Evolutionary conservation across 208 protist species (phyloP).

Genomic region (Leishmania turanica): DNA sequence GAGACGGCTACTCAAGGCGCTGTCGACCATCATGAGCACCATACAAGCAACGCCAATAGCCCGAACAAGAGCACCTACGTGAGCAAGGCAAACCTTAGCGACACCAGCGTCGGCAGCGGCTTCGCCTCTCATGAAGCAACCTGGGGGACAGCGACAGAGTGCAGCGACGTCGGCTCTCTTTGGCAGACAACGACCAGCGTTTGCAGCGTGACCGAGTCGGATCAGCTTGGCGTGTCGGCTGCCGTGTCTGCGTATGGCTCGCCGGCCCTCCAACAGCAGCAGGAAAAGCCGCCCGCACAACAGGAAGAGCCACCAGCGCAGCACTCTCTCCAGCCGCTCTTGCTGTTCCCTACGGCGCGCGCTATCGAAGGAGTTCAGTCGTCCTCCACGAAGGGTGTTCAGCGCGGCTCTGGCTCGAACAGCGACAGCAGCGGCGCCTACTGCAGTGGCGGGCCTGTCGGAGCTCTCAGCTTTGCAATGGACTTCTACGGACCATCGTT

Average conservation of each 20-base stretch:
- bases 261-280: neutral
- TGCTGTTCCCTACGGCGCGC: neutral
- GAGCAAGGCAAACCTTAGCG: neutral
- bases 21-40: neutral
- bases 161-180: constrained; percentile 14
- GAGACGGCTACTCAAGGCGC: neutral
- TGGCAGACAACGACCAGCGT: constrained; percentile 20
- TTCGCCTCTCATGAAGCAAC: constrained; percentile 4
- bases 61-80: neutral
- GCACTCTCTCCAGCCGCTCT: neutral
- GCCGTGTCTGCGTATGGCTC: constrained; percentile 11
- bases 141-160: constrained; percentile 7
- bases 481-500: constrained; percentile 2
- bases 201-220: constrained; percentile 12
- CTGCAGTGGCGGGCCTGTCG: neutral
- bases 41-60: neutral
- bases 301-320: neutral
- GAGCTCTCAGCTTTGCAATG: neutral
- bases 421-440: constrained; percentile 16
- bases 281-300: neutral
- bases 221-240: constrained; percentile 14
- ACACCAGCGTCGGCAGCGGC: neutral
- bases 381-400: constrained; percentile 11
- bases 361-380: neutral
- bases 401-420: neutral